A percentile compares a stretch with the other conserved stretches of the same genome.
phyloP scores from a whole-genome alignment of 2,329 filamentous ascomycete genomes.

The Peltaster fructicola region DNA sequence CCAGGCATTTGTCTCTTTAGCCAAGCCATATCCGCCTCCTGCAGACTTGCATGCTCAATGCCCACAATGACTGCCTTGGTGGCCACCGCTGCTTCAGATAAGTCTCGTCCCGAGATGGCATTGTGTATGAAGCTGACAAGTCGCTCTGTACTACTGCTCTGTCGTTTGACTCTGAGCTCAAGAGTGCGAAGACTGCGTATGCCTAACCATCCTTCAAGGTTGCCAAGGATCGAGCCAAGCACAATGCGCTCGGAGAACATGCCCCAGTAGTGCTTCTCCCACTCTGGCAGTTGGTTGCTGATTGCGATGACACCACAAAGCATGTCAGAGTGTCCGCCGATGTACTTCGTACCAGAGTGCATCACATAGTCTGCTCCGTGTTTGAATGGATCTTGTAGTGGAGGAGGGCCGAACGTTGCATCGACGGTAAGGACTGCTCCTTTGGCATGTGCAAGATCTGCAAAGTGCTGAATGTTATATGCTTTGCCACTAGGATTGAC shows the following conservation, averaged over 20 bases:
- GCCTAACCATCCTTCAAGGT: slow-evolving; percentile 80
- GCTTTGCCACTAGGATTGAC: slow-evolving; percentile 81
- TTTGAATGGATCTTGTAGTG: slow-evolving; percentile 67
- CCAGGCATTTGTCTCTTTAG: slow-evolving; percentile 74
- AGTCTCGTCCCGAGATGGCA: slow-evolving; percentile 21
- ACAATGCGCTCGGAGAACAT: slow-evolving; percentile 54
- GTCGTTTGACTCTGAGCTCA: slow-evolving; percentile 61
- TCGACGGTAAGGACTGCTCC: slow-evolving; percentile 73
- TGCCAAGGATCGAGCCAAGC: slow-evolving; percentile 73
- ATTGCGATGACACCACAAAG: slow-evolving; percentile 70
- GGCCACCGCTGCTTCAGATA: slow-evolving; percentile 24
- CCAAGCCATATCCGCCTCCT: slow-evolving; percentile 51
- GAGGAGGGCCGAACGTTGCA: slow-evolving; percentile 82
- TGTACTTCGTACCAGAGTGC: slow-evolving; percentile 91
- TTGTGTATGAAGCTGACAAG: slow-evolving; percentile 56
- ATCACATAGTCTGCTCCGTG: slow-evolving; percentile 73
- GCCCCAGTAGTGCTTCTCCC: slow-evolving; percentile 31
- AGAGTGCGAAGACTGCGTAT: slow-evolving; percentile 72
- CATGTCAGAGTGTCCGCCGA: slow-evolving; percentile 89
- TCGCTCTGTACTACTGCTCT: slow-evolving; percentile 50
- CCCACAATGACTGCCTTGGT: slow-evolving; percentile 39
- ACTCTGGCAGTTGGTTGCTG: slow-evolving; percentile 28
- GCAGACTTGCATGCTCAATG: slow-evolving; percentile 64
- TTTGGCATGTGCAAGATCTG: slow-evolving; percentile 48
- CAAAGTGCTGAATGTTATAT: slow-evolving; percentile 53